Evolutionary conservation across 371 early-diverging fungal species (phyloP).

Genomic region (Saksenaea oblongispora): DNA sequence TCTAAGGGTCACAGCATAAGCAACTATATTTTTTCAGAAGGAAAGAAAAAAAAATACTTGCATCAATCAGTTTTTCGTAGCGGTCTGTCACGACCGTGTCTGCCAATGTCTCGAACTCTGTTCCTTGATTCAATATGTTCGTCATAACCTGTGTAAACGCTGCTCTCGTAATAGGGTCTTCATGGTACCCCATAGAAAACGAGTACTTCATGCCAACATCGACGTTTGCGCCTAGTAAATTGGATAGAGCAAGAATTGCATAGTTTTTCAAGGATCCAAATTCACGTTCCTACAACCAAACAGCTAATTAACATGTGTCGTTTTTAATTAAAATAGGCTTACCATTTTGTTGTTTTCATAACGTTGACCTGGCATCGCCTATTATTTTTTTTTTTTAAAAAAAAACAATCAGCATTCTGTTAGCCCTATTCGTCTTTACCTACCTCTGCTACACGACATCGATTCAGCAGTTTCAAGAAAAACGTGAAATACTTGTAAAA

Average conservation of each 20-base stretch:
- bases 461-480: conserved; percentile 84
- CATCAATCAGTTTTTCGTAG: conserved; percentile 76
- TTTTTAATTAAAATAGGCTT: not conserved
- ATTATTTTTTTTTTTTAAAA: not conserved
- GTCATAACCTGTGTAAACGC: conserved; percentile 93
- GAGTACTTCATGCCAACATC: conserved; percentile 90
- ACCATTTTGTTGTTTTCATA: not conserved
- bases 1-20: conserved; percentile 23
- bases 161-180: conserved; percentile 83
- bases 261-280: conserved; percentile 75
- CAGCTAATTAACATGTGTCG: not conserved
- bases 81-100: conserved; percentile 76
- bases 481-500: conserved; percentile 90
- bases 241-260: conserved; percentile 86
- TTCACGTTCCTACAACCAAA: conserved; percentile 43
- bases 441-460: conserved; percentile 75
- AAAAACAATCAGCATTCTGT: too few species aligned
- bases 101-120: conserved; percentile 82
- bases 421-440: not conserved
- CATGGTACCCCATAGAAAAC: conserved; percentile 90
- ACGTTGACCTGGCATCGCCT: not conserved
- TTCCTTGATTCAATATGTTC: conserved; percentile 85
- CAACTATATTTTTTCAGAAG: not conserved
- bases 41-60: conserved; percentile 27
- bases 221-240: conserved; percentile 88